Base-by-base conservation (phyloP, 257 asterid genomes). In the Nicotiana paniculata region DNA sequence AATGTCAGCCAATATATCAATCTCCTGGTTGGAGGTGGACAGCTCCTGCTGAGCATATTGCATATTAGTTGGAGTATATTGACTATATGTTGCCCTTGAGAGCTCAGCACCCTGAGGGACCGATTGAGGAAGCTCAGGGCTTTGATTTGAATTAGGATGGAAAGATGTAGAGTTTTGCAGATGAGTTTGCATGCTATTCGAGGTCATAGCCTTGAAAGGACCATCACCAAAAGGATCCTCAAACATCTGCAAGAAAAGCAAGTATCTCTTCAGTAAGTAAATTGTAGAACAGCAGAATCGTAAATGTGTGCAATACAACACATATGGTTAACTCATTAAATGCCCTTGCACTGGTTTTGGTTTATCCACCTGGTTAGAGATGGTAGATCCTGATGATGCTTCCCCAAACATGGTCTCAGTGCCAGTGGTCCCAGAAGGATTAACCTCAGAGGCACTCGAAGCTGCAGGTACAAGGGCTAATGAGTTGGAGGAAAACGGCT, bases 221-320 rank as follows among this genome's bases (percentile, higher is more conserved):
- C 95, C 97, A 83, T 94, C 97, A 51, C 99, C 99, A 82, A 96
- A 96, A 24, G 99, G 99, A 88, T 96, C 98, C 77, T 91, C 96
- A 83, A 92, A 93, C 55, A 91, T 85, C 99, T 96, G 93, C 90
- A 89, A 70, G 69, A 58, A 75, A 82, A 54, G 81, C 65, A 84
- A 82, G 57, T 33, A n/a, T 65, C 76, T 68, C 55, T 51, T 43
- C 62, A 65, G 28, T 15, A 80, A 39, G 70, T 8, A 77, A 24
- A 62, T 21, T 30, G 26, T n/a, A 39, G 55, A 64, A 74, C 37
- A 13, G 13, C 4, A 48, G 61, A 26, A 48, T 24, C 13, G 0
- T 13, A 46, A 12, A 48, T 48, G 39, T 48, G 18, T 48, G 62
- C 16, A 74, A 74, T 12, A 74, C 39, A 46, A 26, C 59, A 24